These are phyloP conservation scores for Lathyrus aphaca DNA, from an alignment of 306 rosid species.

Conservation along the genomic window DNA sequence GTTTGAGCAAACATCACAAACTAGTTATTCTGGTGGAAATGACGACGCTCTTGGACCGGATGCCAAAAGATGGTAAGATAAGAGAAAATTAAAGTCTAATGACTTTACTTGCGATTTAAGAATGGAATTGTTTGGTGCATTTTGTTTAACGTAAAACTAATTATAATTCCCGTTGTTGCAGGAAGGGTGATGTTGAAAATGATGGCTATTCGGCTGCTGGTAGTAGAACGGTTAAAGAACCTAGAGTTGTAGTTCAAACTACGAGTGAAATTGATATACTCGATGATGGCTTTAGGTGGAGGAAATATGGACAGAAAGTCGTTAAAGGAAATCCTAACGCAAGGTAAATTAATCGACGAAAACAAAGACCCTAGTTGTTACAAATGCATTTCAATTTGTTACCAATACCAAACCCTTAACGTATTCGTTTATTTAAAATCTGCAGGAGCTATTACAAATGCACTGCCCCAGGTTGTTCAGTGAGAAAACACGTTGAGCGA, in stretches of 20 bases:
- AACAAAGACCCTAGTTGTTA: neutral
- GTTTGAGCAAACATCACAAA: constrained; percentile 68
- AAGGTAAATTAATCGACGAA: constrained; percentile 53
- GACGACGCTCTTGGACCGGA: constrained; percentile 65
- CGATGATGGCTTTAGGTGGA: constrained; percentile 97
- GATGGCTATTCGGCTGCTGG: constrained; percentile 59
- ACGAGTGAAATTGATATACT: constrained; percentile 93
- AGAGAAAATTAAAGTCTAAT: neutral
- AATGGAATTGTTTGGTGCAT: constrained; percentile 2
- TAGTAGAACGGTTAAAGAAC: constrained; percentile 82
- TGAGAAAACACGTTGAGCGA: constrained; percentile 92
- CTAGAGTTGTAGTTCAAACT: constrained; percentile 97
- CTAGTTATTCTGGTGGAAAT: constrained; percentile 59
- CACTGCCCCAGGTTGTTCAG: constrained; percentile 77
- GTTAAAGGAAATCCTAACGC: constrained; percentile 99
- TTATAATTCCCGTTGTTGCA: constrained; percentile 42
- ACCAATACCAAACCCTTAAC: neutral
- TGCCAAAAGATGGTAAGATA: constrained; percentile 81
- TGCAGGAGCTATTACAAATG: constrained; percentile 97
- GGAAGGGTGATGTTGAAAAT: constrained; percentile 76
- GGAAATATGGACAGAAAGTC: constrained; percentile 97
- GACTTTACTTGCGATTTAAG: neutral
- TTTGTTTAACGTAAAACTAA: constrained; percentile 13
- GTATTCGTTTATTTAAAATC: constrained; percentile 31
- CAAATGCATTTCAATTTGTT: constrained; percentile 22